Base-by-base conservation (phyloP, 108 stramenopile species). In the Conticribra weissflogii region DNA sequence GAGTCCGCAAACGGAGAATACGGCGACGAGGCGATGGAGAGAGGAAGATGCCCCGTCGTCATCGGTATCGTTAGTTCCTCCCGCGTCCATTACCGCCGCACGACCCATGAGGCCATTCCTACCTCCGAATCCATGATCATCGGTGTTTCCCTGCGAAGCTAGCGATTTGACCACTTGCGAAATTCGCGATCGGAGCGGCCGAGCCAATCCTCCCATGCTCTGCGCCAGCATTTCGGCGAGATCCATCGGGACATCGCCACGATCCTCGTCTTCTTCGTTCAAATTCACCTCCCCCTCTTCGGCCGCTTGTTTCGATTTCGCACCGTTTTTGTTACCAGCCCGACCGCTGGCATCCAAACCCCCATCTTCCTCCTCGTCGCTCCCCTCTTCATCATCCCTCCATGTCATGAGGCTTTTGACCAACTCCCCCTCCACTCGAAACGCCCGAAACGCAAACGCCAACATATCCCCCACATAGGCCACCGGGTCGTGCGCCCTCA, bases 401-500 rank as follows among this genome's bases (percentile, higher is more conserved):
- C 41, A 60, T 52, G 44, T 57, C 19, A 88, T 59, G 65, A 93
- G 52, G 3, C 81, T 83, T 50, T 68, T 61, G 17, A 89, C 85
- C 24, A 95, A 77, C 74, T 93, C 90, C 19, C 86, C 86, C 72
- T 96, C 94, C 24, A 90, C 89, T 21, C 84, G 72, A 65, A 88
- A 90, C 2, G 85, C 65, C 21, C 81, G 76, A 69, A 93, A 93
- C 19, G 81, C 82, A 86, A 91, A 96, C 16, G 94, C 94, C 46
- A 96, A 70, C 90, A 96, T 91, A 68, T 96, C 94, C 2, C 88
- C 90, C 19, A 88, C 86, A 63, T 93, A 96, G 12, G 69, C 81
- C 4, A 96, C 92, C 3, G 92, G 84, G 80, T 96, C 94, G 67
- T 96, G 94, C 0, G 94, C 90, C 54, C 76, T 81, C 85, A 92